phyloP scores from a whole-genome alignment of 495 filamentous ascomycete species.

The Aspergillus hancockii region DNA sequence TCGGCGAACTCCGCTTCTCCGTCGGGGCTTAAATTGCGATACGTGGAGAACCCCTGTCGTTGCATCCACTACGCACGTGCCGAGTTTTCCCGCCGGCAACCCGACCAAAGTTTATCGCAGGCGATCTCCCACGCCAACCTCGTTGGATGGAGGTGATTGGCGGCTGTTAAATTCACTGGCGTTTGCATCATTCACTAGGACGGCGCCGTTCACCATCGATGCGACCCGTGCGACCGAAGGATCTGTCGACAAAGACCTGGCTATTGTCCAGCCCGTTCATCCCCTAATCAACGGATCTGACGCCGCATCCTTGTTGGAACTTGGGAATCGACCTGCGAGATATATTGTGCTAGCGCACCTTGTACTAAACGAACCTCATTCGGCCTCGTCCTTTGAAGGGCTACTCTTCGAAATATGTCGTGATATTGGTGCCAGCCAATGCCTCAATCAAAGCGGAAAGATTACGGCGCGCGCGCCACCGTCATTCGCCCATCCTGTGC shows the following conservation, averaged over 20 bases:
- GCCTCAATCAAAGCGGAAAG: not conserved
- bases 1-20: constrained; percentile 16
- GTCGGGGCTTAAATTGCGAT: constrained; percentile 12
- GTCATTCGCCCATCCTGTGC: not conserved
- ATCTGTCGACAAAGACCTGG: not conserved
- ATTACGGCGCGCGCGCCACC: not conserved
- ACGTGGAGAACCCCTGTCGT: constrained; percentile 15
- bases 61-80: constrained; percentile 13
- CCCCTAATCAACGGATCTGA: not conserved
- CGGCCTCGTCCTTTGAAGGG: too few relatives aligned
- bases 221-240: constrained; percentile 2
- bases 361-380: not conserved
- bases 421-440: not conserved
- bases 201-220: constrained; percentile 7
- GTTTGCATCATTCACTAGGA: constrained; percentile 2
- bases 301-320: not conserved
- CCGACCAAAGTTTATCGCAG: constrained; percentile 2
- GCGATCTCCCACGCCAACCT: constrained; percentile 9
- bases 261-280: not conserved
- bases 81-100: constrained; percentile 9
- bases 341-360: not conserved
- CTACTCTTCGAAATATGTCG: not conserved
- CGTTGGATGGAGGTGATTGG: constrained; percentile 4
- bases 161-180: not conserved
- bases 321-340: not conserved